A percentile compares a stretch with the other conserved stretches of the same genome.
Conservation (phyloP, 2,329 filamentous ascomycete genomes). For the Aspergillus fumigatus region DNA sequence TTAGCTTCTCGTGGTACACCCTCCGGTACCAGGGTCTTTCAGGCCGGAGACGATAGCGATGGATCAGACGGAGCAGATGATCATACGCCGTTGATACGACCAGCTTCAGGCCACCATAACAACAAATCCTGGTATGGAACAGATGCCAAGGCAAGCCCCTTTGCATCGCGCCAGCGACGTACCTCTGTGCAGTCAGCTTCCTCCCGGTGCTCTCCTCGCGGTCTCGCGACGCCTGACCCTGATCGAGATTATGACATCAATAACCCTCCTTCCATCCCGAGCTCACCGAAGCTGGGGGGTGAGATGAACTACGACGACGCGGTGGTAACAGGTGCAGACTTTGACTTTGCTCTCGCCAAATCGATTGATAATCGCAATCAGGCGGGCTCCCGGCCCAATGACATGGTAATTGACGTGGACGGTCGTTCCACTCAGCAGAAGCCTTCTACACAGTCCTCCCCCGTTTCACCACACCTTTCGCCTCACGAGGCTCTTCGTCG, state of each 20-base stretch:
- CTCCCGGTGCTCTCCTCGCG: slow-evolving; percentile 26
- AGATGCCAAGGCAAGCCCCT: slow-evolving; percentile 24
- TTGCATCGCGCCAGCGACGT: slow-evolving; percentile 21
- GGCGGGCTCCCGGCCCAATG: slow-evolving; percentile 26
- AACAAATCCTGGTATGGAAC: slow-evolving; percentile 32
- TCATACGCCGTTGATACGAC: slow-evolving; percentile 51
- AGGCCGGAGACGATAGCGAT: slow-evolving; percentile 25
- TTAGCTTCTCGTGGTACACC: slow-evolving; percentile 26
- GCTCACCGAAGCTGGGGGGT: slow-evolving; percentile 52
- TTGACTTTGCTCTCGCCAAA: slow-evolving; percentile 35
- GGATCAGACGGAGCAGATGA: slow-evolving; percentile 41
- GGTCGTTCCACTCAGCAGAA: slow-evolving; percentile 18
- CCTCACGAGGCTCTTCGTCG: slow-evolving; percentile 37
- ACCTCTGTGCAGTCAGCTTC: slow-evolving; percentile 25
- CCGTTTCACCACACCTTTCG: slow-evolving; percentile 36
- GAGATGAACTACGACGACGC: slow-evolving; percentile 54
- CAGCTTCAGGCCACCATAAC: slow-evolving; percentile 28
- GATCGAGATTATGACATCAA: slow-evolving; percentile 56
- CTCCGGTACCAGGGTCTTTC: slow-evolving; percentile 26
- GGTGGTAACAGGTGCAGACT: slow-evolving; percentile 40
- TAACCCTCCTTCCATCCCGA: slow-evolving; percentile 60
- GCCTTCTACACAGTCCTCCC: slow-evolving; percentile 32
- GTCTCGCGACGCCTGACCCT: slow-evolving; percentile 19
- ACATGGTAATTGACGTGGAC: slow-evolving; percentile 45
- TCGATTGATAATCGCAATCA: slow-evolving; percentile 35